Conservation (phyloP, 371 early-diverging fungal species). For the Dinochytrium kinnereticum region DNA sequence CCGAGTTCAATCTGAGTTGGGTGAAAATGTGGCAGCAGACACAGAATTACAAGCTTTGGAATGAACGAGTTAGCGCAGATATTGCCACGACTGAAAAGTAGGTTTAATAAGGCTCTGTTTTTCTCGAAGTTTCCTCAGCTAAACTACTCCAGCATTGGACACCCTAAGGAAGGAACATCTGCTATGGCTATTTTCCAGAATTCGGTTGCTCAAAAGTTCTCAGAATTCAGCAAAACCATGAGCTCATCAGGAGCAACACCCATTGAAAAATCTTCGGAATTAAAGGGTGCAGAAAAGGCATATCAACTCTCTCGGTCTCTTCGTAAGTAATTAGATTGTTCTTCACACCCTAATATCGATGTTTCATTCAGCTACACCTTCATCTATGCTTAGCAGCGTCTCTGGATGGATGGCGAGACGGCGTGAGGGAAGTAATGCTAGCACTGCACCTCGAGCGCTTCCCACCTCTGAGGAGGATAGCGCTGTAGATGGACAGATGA, state of each 20-base stretch:
- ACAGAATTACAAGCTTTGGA: constrained; percentile 73
- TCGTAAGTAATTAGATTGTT: background rate
- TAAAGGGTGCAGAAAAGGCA: background rate
- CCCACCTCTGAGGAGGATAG: constrained; percentile 6
- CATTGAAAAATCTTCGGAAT: background rate
- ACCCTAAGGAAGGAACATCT: constrained; percentile 58
- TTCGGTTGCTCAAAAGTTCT: constrained; percentile 7
- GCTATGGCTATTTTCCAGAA: constrained; percentile 20
- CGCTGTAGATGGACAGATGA: background rate
- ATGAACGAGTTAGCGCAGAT: constrained; percentile 50
- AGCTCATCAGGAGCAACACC: background rate
- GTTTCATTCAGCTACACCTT: background rate
- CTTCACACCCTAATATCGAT: background rate
- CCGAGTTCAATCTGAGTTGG: constrained; percentile 71
- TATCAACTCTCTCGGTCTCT: background rate
- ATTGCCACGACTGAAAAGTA: constrained; percentile 32
- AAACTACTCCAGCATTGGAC: constrained; percentile 20
- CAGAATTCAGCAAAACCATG: constrained; percentile 2
- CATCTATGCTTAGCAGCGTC: constrained; percentile 3
- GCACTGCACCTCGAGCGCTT: background rate
- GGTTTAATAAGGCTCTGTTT: background rate
- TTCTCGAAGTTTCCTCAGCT: no score
- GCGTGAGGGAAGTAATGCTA: background rate
- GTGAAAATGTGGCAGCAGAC: constrained; percentile 74
- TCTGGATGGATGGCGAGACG: constrained; percentile 6